phyloP scores from a whole-genome alignment of 768 basidiomycete genomes.

The Leccinellum luteum region DNA sequence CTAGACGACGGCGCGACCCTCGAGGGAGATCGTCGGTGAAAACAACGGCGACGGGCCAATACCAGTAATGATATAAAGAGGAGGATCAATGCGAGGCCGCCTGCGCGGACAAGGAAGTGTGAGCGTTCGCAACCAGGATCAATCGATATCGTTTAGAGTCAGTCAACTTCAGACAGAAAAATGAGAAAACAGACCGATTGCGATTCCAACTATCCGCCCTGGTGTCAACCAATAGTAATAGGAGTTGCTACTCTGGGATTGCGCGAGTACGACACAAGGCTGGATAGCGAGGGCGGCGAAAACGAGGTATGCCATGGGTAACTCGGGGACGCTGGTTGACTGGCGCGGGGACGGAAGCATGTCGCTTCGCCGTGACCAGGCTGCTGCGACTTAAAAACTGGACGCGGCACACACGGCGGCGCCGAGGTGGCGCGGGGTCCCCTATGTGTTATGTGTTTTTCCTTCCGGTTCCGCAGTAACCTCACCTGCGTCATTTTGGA shows the following conservation, averaged over 20 bases:
- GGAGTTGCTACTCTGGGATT: conserved; percentile 1
- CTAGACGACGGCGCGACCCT: neutral
- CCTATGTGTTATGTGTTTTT: neutral
- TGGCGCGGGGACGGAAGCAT: neutral
- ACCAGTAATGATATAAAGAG: conserved; percentile 6
- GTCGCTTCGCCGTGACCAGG: neutral
- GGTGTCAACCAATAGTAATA: conserved; percentile 24
- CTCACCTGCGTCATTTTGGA: neutral
- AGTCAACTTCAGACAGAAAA: neutral
- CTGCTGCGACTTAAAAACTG: too few relatives aligned
- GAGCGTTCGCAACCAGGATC: neutral
- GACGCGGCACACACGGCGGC: neutral
- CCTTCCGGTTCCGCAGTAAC: neutral
- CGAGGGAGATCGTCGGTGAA: neutral
- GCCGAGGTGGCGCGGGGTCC: neutral
- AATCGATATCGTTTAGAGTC: neutral
- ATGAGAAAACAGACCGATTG: conserved; percentile 20
- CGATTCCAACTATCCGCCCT: conserved; percentile 25
- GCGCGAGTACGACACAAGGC: conserved; percentile 11
- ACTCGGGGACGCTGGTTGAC: neutral
- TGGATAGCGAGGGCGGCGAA: conserved; percentile 6
- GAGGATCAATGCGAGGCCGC: conserved; percentile 4
- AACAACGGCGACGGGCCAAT: conserved; percentile 7
- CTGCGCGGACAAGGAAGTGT: conserved; percentile 5
- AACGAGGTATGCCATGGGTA: neutral